phyloP scores from a whole-genome alignment of 2,329 filamentous ascomycete species.

The Catunica adiposa region DNA sequence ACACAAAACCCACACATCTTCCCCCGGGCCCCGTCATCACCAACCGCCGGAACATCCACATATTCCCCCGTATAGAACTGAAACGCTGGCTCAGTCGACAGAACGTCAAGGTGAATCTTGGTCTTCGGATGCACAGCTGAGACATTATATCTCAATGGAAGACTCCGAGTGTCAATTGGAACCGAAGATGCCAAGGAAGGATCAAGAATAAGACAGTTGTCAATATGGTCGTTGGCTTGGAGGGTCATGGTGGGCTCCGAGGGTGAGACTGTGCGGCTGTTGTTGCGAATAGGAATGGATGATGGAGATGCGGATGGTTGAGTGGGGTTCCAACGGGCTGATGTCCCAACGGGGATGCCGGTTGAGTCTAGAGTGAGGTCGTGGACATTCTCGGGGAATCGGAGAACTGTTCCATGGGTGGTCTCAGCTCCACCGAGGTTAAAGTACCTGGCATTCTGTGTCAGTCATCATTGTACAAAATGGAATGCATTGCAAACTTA shows the following conservation, averaged over 20 bases:
- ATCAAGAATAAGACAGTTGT: conserved; percentile 79
- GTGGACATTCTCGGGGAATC: conserved; percentile 38
- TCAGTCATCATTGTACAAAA: background rate
- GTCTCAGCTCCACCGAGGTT: conserved; percentile 39
- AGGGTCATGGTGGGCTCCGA: conserved; percentile 55
- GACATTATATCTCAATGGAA: conserved; percentile 49
- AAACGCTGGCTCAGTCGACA: conserved; percentile 87
- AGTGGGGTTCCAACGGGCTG: conserved; percentile 51
- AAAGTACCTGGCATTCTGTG: conserved; percentile 38
- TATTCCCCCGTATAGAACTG: conserved; percentile 90
- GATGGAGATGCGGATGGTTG: conserved; percentile 48
- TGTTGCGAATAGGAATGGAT: conserved; percentile 54
- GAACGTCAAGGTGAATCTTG: conserved; percentile 67
- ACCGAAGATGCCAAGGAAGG: conserved; percentile 29
- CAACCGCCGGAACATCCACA: conserved; percentile 57
- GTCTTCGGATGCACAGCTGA: conserved; percentile 57
- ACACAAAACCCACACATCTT: conserved; percentile 71
- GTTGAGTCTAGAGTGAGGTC: conserved; percentile 60
- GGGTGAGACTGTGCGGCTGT: conserved; percentile 47
- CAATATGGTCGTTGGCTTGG: conserved; percentile 54
- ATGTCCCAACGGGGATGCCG: conserved; percentile 48
- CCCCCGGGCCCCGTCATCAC: conserved; percentile 45
- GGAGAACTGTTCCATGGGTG: conserved; percentile 45
- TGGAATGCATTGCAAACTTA: background rate
- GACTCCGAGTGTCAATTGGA: conserved; percentile 46